phyloP scores from a whole-genome alignment of 768 basidiomycete species.

The Paxillus ammoniavirescens region DNA sequence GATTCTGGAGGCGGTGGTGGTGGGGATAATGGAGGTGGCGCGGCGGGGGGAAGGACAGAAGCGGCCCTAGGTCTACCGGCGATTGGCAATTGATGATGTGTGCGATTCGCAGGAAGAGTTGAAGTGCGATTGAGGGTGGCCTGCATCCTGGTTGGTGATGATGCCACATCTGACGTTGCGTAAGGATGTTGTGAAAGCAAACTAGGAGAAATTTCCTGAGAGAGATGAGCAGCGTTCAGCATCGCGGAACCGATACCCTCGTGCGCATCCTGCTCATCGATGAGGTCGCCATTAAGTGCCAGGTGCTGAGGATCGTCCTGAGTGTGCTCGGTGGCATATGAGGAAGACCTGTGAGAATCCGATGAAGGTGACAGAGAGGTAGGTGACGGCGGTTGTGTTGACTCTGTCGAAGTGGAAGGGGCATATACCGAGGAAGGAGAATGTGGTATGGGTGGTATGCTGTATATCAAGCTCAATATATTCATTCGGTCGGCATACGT shows the following conservation, averaged over 20 bases:
- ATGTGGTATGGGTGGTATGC: conserved; percentile 75
- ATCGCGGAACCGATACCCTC: conserved; percentile 49
- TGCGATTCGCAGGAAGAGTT: conserved; percentile 32
- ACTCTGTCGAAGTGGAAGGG: conserved; percentile 37
- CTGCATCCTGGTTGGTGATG: conserved; percentile 23
- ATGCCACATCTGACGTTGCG: conserved; percentile 41
- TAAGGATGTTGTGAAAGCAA: conserved; percentile 47
- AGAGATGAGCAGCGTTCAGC: conserved; percentile 31
- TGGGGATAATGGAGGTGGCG: conserved; percentile 60
- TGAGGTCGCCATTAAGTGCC: conserved; percentile 17
- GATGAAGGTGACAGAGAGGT: conserved; percentile 38
- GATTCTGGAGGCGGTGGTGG: conserved; percentile 54
- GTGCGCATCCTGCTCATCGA: conserved; percentile 37
- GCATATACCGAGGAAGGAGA: conserved; percentile 54
- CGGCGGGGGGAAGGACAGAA: conserved; percentile 62
- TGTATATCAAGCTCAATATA: conserved; percentile 86
- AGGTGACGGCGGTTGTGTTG: conserved; percentile 37
- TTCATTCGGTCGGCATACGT: conserved; percentile 95
- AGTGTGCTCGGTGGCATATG: conserved; percentile 38
- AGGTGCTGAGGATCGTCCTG: conserved; percentile 35
- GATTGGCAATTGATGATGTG: conserved; percentile 20
- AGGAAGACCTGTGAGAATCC: conserved; percentile 50
- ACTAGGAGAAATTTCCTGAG: conserved; percentile 26
- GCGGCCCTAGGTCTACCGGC: conserved; percentile 49
- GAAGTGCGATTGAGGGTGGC: conserved; percentile 33